Evolutionary conservation across 2,329 filamentous ascomycete genomes (phyloP), one percentile per base, ranked within the genome.

Genomic region (Stagonosporopsis chrysanthemi): DNA sequence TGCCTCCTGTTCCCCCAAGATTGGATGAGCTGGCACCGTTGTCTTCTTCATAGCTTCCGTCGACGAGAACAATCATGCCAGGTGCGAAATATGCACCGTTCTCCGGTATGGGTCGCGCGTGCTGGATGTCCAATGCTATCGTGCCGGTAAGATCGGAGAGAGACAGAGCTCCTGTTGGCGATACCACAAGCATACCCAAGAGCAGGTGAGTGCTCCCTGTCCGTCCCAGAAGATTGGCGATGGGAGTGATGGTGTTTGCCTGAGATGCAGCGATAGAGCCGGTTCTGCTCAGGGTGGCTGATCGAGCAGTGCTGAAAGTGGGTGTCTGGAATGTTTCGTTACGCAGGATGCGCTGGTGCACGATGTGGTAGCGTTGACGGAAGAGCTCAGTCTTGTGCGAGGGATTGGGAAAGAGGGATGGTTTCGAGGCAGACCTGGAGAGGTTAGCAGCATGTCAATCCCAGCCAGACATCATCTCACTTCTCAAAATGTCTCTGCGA

Each of bases 31-130:
- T 87, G 19, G 87, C 88, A 15, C 88, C 88, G 60, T 92, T 91
- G 67, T 97, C 92, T 74, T 98, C 95, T 73, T 97, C 92, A 71
- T 99, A 99, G n/a, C 94, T 88, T 6, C 95, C 95, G 69, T 99
- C 95, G 0, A 97, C 87, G 0, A 99, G 83, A 3, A 98, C 90
- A 44, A 99, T 90, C 92, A 98, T 98, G 3, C 96, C 96, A 0
- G 95, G 93, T 5, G 89, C 88, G 71, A 97, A 97, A 90, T 92
- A 99, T 4, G 91, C 89, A 23, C 91, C 92, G 70, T 94, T 88
- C 58, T 92, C 88, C 0, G 93, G 93, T 52, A 97, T 89, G 14
- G 90, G 87, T 22, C 88, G 87, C 0, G 94, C 91, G 69, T 94
- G 90, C 19, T 87, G 85, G 11, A 98, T 79, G 65, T 98, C 92